Base-by-base conservation (phyloP, 257 asterid species). In the Apocynum venetum region DNA sequence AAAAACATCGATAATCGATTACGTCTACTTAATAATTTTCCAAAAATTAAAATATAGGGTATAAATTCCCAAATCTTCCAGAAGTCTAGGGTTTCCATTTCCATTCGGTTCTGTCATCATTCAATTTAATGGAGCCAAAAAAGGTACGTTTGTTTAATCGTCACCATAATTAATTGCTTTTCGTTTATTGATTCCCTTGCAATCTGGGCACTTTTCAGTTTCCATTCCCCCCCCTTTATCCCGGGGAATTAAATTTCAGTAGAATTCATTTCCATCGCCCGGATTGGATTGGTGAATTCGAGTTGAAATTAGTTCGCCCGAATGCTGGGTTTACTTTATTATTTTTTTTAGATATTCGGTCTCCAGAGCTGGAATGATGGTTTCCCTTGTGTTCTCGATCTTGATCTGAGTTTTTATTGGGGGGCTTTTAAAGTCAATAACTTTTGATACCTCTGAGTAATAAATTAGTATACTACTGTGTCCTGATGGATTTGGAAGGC, bases 291-390 rank as follows among this genome's bases (percentile, higher is more conserved):
- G 20, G 38, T 55, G 17, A 64, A 31, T 60, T 71, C 3, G 15
- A 56, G 31, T 36, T 9, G 6, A 35, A 35, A 6, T 35, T 49
- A 55, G 36, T 20, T 71, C 60, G 14, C 70, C 67, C 25, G 31
- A 25, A 8, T 40, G 53, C 44, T 36, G 43, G 73, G 40, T 68
- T 31, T 80, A 8, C 49, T 75, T 72, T 38, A 77, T 46, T 77
- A 25, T 79, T 41, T 69, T 40, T 76, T 63, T 20, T 74, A 71
- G 65, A 44, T 73, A 76, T 80, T 79, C 63, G 52, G 73, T 77
- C 75, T 87, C 85, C 79, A 82, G 76, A 81, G 86, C 92, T 90
- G 93, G 93, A 88, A 89, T 87, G 88, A 81, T 66, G 82, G 86
- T 86, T 85, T 77, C 75, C 59, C 73, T 80, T 80, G 82, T 76